A percentile compares a stretch with the other conserved stretches of the same genome.
Conservation (phyloP, 495 filamentous ascomycete genomes). For the Parathielavia appendiculata region DNA sequence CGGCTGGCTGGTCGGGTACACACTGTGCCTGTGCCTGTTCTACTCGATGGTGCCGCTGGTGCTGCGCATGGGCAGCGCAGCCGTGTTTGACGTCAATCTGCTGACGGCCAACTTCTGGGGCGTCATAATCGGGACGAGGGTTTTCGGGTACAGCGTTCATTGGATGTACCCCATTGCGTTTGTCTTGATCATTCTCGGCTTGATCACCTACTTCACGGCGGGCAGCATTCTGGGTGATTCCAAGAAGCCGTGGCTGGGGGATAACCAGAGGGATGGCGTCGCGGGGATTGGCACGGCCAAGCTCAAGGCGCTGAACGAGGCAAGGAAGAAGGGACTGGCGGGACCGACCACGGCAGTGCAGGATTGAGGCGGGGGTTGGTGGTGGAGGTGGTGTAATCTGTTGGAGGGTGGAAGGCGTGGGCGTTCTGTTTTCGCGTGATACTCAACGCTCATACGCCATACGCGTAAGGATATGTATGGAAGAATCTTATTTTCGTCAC, state of each 20-base stretch:
- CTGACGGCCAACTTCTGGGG: constrained; percentile 97
- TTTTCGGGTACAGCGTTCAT: constrained; percentile 76
- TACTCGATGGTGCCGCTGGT: constrained; percentile 83
- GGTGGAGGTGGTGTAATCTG: neutral
- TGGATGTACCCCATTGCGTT: constrained; percentile 96
- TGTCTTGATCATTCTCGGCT: constrained; percentile 77
- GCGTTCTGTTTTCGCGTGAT: too few species aligned
- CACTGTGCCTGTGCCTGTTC: constrained; percentile 73
- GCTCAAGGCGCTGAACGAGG: constrained; percentile 62
- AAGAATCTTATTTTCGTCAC: too few species aligned
- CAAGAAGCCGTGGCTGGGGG: constrained; percentile 90
- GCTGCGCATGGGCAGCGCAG: constrained; percentile 80
- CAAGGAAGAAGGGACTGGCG: constrained; percentile 32
- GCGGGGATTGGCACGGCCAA: constrained; percentile 84
- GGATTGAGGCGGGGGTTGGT: neutral
- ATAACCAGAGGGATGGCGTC: constrained; percentile 75
- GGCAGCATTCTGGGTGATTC: constrained; percentile 77
- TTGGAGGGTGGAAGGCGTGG: neutral
- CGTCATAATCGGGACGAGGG: constrained; percentile 78
- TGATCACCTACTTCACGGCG: constrained; percentile 76
- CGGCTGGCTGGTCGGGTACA: constrained; percentile 84
- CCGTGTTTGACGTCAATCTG: constrained; percentile 94
- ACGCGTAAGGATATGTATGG: too few species aligned
- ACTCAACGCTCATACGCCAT: too few species aligned
- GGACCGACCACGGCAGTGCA: constrained; percentile 1